These are phyloP conservation scores for Xylaria palmicola DNA, from an alignment of 495 filamentous ascomycete species.

Conservation along the genomic window DNA sequence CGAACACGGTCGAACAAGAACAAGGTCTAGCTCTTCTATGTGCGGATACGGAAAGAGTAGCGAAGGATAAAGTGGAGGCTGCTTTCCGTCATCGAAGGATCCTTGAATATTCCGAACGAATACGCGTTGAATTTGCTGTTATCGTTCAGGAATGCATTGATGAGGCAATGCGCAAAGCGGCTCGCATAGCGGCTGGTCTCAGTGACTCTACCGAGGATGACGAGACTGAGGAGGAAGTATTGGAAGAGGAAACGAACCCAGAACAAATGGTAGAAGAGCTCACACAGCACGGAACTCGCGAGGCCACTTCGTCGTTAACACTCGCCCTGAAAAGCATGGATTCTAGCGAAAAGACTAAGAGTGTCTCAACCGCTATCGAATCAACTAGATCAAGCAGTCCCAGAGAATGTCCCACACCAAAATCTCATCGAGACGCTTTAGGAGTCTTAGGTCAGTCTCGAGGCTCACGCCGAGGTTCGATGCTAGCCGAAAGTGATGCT, in stretches of 20 bases:
- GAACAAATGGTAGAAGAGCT: conserved; percentile 42
- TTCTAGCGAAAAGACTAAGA: conserved; percentile 42
- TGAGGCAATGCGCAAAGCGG: conserved; percentile 86
- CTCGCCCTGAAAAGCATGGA: conserved; percentile 52
- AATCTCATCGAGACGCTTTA: conserved; percentile 73
- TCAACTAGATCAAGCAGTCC: conserved; percentile 84
- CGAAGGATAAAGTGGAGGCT: conserved; percentile 86
- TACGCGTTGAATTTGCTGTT: conserved; percentile 86
- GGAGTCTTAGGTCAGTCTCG: conserved; percentile 61
- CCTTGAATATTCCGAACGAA: conserved; percentile 93
- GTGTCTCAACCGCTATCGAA: conserved; percentile 38
- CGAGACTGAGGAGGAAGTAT: conserved; percentile 41
- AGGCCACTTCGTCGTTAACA: conserved; percentile 57
- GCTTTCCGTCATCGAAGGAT: conserved; percentile 88
- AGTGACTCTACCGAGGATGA: conserved; percentile 68
- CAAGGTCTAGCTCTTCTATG: conserved; percentile 86
- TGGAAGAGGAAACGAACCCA: conserved; percentile 29
- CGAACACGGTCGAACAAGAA: conserved; percentile 90
- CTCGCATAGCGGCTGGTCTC: conserved; percentile 80
- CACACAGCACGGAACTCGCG: conserved; percentile 54
- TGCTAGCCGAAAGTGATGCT: conserved; percentile 75
- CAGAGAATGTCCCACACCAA: conserved; percentile 85
- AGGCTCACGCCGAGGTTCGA: conserved; percentile 66
- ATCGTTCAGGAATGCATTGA: conserved; percentile 93
- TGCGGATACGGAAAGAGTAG: conserved; percentile 78